Conservation (phyloP, 345 rosid species). For the Euclidium syriacum region DNA sequence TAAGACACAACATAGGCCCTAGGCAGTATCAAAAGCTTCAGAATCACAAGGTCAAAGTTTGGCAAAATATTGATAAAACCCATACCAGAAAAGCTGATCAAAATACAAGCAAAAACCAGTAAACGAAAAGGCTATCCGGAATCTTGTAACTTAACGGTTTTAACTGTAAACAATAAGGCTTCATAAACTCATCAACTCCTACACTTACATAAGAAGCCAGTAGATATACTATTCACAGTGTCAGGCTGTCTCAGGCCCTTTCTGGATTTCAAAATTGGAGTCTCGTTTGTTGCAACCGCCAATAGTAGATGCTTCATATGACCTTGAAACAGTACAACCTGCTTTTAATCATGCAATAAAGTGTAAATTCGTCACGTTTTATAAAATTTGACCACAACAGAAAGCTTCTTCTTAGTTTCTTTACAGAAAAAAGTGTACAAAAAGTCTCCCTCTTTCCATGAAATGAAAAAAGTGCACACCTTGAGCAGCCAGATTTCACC, state of each 20-base stretch:
- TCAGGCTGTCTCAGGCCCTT: background rate
- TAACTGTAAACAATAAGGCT: background rate
- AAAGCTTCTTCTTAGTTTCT: background rate
- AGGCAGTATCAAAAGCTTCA: no score
- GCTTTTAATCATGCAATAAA: background rate
- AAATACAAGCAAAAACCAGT: background rate
- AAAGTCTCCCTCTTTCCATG: background rate
- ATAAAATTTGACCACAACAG: background rate
- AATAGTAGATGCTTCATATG: background rate
- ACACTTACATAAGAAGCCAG: background rate
- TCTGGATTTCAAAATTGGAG: background rate
- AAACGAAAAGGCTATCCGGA: background rate
- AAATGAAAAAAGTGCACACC: conserved; percentile 18
- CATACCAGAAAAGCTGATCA: conserved; percentile 4
- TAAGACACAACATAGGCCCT: no score
- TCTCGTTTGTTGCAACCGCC: no score
- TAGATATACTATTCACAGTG: background rate
- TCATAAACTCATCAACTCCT: background rate
- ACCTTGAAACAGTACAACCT: conserved; percentile 2
- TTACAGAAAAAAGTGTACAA: background rate
- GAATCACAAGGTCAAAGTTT: no score
- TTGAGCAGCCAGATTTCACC: background rate
- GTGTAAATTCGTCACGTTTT: background rate
- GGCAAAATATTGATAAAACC: no score
- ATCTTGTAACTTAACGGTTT: background rate